phyloP scores from a whole-genome alignment of 1,139 yeast species.

The Candida tropicalis region DNA sequence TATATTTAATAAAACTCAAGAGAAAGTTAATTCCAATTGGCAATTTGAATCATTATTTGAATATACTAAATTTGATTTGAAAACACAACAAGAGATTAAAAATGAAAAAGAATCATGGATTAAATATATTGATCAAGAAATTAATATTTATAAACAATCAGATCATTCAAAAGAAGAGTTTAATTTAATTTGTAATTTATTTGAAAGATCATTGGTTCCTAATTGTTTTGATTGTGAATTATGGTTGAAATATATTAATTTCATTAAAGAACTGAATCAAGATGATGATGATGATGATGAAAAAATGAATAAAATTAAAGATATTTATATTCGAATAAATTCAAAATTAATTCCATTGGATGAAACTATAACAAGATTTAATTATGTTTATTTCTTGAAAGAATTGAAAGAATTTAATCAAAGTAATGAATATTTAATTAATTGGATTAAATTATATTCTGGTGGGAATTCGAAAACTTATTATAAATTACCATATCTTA shows the following conservation, averaged over 20 bases:
- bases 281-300: too few species aligned
- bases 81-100: conserved; percentile 20
- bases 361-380: conserved; percentile 38
- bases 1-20: conserved; percentile 50
- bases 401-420: conserved; percentile 22
- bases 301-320: conserved; percentile 27
- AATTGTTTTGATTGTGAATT: conserved; percentile 49
- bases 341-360: conserved; percentile 49
- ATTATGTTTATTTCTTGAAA: conserved; percentile 44
- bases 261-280: conserved; percentile 25
- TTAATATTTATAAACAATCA: conserved; percentile 12
- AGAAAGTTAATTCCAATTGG: conserved; percentile 60
- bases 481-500: conserved; percentile 15
- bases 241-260: conserved; percentile 64
- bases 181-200: conserved; percentile 34
- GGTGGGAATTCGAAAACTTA: conserved; percentile 20
- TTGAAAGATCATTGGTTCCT: conserved; percentile 65
- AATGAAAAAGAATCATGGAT: conserved; percentile 53
- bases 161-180: conserved; percentile 12
- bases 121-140: conserved; percentile 52
- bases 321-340: conserved; percentile 44
- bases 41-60: conserved; percentile 55
- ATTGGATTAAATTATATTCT: conserved; percentile 26
- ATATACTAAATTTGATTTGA: conserved; percentile 45
- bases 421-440: conserved; percentile 33